phyloP scores from a whole-genome alignment of 768 basidiomycete genomes.

The Tylopilus rubrobrunneus region DNA sequence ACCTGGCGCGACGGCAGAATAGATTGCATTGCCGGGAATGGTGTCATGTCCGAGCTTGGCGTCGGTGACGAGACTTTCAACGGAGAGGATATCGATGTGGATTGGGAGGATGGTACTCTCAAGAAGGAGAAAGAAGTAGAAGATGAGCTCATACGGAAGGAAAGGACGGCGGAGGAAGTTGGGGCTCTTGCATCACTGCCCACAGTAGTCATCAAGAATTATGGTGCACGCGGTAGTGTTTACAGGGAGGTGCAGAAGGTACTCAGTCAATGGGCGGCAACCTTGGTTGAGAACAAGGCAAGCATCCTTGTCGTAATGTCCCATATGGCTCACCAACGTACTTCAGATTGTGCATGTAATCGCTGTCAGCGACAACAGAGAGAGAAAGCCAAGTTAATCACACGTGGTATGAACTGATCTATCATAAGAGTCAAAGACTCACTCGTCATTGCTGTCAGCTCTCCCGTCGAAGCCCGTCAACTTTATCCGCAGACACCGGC shows the following conservation, averaged over 20 bases:
- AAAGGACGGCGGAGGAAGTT: conserved; percentile 38
- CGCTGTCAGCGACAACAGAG: conserved; percentile 85
- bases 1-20: conserved; percentile 84
- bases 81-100: conserved; percentile 29
- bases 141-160: conserved; percentile 29
- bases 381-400: conserved; percentile 80
- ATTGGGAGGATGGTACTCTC: conserved; percentile 3
- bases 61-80: conserved; percentile 66
- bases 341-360: conserved; percentile 85
- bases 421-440: background rate
- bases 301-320: conserved; percentile 4
- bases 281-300: conserved; percentile 77
- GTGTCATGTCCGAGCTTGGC: conserved; percentile 82
- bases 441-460: conserved; percentile 39
- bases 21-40: conserved; percentile 82
- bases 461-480: conserved; percentile 82
- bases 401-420: conserved; percentile 52
- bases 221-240: conserved; percentile 52
- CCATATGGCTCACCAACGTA: background rate
- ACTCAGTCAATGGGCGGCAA: conserved; percentile 82
- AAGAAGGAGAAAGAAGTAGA: conserved; percentile 29
- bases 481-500: conserved; percentile 71
- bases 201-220: conserved; percentile 83
- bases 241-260: conserved; percentile 70
- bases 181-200: conserved; percentile 65